Base-by-base conservation (phyloP, 805 yeast genomes). In the Candida stauntonica region DNA sequence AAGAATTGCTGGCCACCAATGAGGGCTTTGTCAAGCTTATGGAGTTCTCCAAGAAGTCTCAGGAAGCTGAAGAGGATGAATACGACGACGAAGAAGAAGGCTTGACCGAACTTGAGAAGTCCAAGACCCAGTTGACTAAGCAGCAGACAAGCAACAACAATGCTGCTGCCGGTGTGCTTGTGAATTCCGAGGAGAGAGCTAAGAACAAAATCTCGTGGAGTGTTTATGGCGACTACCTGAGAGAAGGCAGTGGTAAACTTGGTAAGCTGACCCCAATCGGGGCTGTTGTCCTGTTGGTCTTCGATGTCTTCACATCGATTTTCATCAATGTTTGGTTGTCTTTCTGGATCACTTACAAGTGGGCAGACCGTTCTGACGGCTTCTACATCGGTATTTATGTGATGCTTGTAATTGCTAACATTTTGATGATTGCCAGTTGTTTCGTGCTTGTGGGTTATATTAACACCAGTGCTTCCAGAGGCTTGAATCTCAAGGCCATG, bases 261-360 rank as follows among this genome's bases (percentile, higher is more conserved):
- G 72, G 57, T 35, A 44, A 23, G 7, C 34, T 48, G 30, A 59
- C 54, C 38, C 55, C 54, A 26, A 67, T 62, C 34, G 38, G 55
- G 6, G 59, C 61, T 27, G 41, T 60, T 1, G 7, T 43, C 3
- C 33, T 48, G 9, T 39, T 57, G 5, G 46, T 54, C 3, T 5
- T 70, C 13, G 64, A 72, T 33, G 72, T 74, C 1, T 81, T 79
- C 56, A 66, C 72, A 44, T 67, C 66, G 40, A 58, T 80, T 32
- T 78, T 81, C 53, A 71, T 82, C 31, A 81, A 79, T 55, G 78
- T 81, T 15, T 85, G 94, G 94, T 67, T 88, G 42, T 80, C 94
- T 1, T 87, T 81, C 60, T 87, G 96, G 96, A 68, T 81, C 5
- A 70, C 67, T 15, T 44, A 66, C 35, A 76, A 72, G 55, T 86